A percentile compares a stretch with the other conserved stretches of the same genome.
phyloP scores from a whole-genome alignment of 768 basidiomycete genomes.

The Suillus variegatus region DNA sequence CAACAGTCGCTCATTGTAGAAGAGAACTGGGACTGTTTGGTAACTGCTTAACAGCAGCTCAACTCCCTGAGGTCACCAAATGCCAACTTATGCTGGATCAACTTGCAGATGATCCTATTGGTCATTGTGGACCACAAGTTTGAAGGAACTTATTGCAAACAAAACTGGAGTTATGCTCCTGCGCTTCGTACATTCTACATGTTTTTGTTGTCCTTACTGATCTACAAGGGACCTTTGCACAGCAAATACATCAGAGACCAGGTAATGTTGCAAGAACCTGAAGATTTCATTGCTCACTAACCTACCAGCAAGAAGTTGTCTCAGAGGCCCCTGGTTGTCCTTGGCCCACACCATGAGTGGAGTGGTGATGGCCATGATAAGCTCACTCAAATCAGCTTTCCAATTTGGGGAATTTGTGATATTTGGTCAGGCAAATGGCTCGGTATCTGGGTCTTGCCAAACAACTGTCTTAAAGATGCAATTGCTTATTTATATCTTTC shows the following conservation, averaged over 20 bases:
- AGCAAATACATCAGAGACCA: conserved; percentile 17
- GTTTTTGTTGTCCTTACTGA: background rate
- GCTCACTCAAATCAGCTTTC: conserved; percentile 33
- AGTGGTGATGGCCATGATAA: conserved; percentile 39
- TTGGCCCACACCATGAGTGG: conserved; percentile 36
- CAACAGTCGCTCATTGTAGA: background rate
- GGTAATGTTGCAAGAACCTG: conserved; percentile 25
- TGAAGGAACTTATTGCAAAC: conserved; percentile 22
- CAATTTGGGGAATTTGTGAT: conserved; percentile 30
- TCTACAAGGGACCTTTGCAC: background rate
- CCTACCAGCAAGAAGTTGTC: conserved; percentile 31
- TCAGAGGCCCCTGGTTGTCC: conserved; percentile 10
- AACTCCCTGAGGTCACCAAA: conserved; percentile 2
- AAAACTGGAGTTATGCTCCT: conserved; percentile 15
- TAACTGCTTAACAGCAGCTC: background rate
- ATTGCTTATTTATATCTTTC: conserved; percentile 32
- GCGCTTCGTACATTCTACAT: conserved; percentile 4
- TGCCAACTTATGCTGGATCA: conserved; percentile 25
- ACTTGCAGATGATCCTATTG: conserved; percentile 25
- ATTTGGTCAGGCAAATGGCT: conserved; percentile 31
- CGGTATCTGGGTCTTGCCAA: conserved; percentile 30
- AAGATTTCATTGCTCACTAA: conserved; percentile 26
- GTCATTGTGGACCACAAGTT: conserved; percentile 18
- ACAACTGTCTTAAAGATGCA: conserved; percentile 23
- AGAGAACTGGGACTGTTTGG: background rate